These are phyloP conservation scores for Gardenia jasminoides DNA, from an alignment of 257 asterid genomes.

Conservation along the genomic window DNA sequence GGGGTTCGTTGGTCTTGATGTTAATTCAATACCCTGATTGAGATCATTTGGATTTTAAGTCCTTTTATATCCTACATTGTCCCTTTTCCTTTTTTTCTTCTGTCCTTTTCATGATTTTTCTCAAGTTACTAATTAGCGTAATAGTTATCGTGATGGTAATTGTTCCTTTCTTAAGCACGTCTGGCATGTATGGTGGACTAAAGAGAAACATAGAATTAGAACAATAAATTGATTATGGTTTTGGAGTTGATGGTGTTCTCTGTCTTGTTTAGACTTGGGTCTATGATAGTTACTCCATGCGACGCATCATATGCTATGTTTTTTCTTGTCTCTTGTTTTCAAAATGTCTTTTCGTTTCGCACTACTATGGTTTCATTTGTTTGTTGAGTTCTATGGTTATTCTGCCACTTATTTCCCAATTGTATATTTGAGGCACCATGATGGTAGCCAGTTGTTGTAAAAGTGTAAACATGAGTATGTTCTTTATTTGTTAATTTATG, in stretches of 20 bases:
- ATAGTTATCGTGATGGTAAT: neutral
- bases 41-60: neutral
- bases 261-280: neutral
- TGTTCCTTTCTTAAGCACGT: neutral
- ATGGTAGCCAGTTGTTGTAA: neutral
- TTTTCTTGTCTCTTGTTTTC: neutral
- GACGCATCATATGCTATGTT: neutral
- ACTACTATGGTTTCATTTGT: neutral
- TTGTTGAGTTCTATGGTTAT: neutral
- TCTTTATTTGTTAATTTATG: neutral
- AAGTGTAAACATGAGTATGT: neutral
- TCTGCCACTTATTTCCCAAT: neutral
- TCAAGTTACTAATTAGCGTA: neutral
- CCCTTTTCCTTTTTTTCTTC: neutral
- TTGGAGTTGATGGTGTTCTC: neutral
- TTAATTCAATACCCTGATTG: neutral
- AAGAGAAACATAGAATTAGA: neutral
- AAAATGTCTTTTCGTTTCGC: no score
- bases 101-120: neutral
- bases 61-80: neutral
- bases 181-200: neutral
- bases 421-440: no score
- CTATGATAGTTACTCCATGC: neutral
- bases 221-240: neutral
- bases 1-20: neutral